Evolutionary conservation across 345 rosid species (phyloP), one percentile per base, ranked within the genome.

Genomic region (Boechera divaricarpa): DNA sequence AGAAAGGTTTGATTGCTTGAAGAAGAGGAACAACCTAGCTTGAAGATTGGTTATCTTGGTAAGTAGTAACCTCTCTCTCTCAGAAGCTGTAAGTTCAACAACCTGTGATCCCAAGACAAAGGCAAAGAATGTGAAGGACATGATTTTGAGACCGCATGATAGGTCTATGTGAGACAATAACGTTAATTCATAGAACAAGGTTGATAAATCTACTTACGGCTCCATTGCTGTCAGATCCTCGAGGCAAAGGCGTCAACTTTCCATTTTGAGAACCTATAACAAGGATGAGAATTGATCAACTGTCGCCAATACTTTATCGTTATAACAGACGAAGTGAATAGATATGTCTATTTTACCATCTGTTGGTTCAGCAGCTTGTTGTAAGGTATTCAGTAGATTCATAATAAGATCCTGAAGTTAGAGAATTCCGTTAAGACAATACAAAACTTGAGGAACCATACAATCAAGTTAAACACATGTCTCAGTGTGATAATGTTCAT

Each of bases 201-300:
- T 29, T 58, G 53, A 76, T n/a, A 66, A 51, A 73, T 13, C 31
- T 55, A 67, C 91, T 84, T 75, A 95, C 97, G 41, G 45, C 82
- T 81, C 92, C 98, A 80, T 90, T 91, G 81, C 70, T 86, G 80
- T 91, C 98, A 28, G 84, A 63, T 74, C 77, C 41, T 53, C 83
- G 94, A 76, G 97, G 91, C 71, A 85, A 77, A 2, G 88, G 91
- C 10, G 91, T 93, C 82, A 90, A 85, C 82, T 91, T 96, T 70
- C 98, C 99, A 64, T 93, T 93, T 82, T 85, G 97, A 63, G 83
- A 64, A 48, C 75, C 95, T 93, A 88, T 62, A 79, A 77, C 48
- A 65, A 12, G 16, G 38, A 69, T 56, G 32, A 63, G 63, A 38
- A 4, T 52, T 51, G 28, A 49, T 18, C 66, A 73, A 60, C 53